phyloP scores from a whole-genome alignment of 371 early-diverging fungal species.

The Blyttiomyces sp. region DNA sequence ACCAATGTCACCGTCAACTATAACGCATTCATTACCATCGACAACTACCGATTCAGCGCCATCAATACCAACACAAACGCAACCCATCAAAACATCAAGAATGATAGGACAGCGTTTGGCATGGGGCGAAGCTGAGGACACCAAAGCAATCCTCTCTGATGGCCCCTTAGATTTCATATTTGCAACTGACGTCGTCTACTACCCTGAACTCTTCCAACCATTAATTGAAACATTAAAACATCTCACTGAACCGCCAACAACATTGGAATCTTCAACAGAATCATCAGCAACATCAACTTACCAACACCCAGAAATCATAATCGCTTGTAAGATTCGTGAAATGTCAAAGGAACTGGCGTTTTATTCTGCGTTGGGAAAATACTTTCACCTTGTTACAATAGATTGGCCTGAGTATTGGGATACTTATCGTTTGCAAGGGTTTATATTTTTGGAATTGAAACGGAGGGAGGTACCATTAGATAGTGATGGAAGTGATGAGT shows the following conservation, averaged over 20 bases:
- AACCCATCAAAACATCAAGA: too few relatives aligned
- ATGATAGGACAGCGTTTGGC: neutral
- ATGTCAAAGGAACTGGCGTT: slow-evolving; percentile 9
- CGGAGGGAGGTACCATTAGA: neutral
- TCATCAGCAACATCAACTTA: neutral
- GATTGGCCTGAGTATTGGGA: slow-evolving; percentile 10
- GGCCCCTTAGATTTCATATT: slow-evolving; percentile 7
- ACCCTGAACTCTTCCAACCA: slow-evolving; percentile 9
- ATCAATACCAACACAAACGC: too few relatives aligned
- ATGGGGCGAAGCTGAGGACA: slow-evolving; percentile 1
- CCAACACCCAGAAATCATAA: neutral
- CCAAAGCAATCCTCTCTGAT: neutral
- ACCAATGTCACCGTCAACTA: neutral
- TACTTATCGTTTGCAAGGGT: neutral
- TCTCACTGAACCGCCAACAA: neutral
- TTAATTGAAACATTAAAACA: slow-evolving; percentile 1
- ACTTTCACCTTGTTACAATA: slow-evolving; percentile 1
- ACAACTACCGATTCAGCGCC: too few relatives aligned
- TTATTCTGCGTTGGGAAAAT: slow-evolving; percentile 9
- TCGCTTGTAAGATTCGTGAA: slow-evolving; percentile 1
- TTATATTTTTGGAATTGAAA: slow-evolving; percentile 7
- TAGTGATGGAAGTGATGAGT: slow-evolving; percentile 1
- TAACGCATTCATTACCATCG: too few relatives aligned
- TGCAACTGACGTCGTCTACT: slow-evolving; percentile 16
- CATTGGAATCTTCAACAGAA: neutral